These are phyloP conservation scores for Omphalea diandra DNA, from an alignment of 441 rosid species.

Conservation along the genomic window DNA sequence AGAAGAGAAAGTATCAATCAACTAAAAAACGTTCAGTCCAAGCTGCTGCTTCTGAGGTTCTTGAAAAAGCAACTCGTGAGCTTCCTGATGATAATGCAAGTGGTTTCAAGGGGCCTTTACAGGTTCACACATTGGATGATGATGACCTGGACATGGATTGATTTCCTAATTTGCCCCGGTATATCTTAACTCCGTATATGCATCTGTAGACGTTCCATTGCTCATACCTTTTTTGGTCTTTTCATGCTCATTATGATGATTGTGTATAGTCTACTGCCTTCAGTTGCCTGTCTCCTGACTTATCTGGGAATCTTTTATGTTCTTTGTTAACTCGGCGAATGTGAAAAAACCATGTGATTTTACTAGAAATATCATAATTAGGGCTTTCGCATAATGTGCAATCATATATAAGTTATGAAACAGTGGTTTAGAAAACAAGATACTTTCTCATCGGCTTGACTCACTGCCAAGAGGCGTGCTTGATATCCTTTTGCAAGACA, in stretches of 20 bases:
- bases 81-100: slow-evolving; percentile 55
- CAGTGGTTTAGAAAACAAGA: neutral
- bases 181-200: neutral
- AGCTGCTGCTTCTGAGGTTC: slow-evolving; percentile 78
- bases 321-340: neutral
- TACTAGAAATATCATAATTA: neutral
- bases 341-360: neutral
- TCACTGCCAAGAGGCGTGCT: no score
- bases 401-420: neutral
- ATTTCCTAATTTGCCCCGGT: slow-evolving; percentile 19
- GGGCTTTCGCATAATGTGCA: neutral
- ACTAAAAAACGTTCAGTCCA: slow-evolving; percentile 56
- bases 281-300: neutral
- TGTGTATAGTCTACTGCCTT: neutral
- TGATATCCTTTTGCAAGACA: no score
- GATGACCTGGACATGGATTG: slow-evolving; percentile 38
- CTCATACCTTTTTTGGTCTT: neutral
- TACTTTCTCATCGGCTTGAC: no score
- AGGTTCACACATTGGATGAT: slow-evolving; percentile 46
- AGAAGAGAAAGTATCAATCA: slow-evolving; percentile 76
- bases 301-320: neutral
- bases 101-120: slow-evolving; percentile 72
- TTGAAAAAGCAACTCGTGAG: slow-evolving; percentile 86
- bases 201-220: no score
- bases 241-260: neutral